Base-by-base conservation (phyloP, 768 basidiomycete species). In the Tylopilus intermedius region DNA sequence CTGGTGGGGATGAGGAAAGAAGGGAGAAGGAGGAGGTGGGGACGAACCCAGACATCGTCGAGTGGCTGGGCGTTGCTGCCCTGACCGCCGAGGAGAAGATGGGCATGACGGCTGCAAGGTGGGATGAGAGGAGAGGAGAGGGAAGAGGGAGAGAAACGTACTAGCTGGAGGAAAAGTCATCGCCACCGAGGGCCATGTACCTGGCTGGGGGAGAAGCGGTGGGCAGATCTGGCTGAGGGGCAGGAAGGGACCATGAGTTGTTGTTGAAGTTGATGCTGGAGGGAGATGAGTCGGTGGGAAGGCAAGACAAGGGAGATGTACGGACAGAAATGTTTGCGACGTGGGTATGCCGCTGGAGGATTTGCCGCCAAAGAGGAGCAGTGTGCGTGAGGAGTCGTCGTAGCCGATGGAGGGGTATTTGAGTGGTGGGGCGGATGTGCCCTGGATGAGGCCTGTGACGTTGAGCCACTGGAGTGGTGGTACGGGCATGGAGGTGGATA, bases 161-260 rank as follows among this genome's bases (percentile, higher is more conserved):
- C 88, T 90, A 87, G 85, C 84, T 91, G 10, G 88, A 86, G 42
- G 88, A 89, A 57, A 79, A 79, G 71, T 91, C 90, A 21, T 73
- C 70, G 5, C 86, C 90, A 40, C 78, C 72, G 38, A 89, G 62
- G 27, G 84, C 81, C 38, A 79, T 78, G 67, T 80, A 84, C 64
- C 87, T 76, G 27, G 85, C 76, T 13, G 85, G 73, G 8, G 89
- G 89, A 7, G 67, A 67, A 0, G 62, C 62, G 22, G 64, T 55
- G n/a, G 68, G 68, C 7, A 84, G 76, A 66, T 71, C 75, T 11
- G 68, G 8, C 21, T 83, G 80, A 22, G 84, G 78, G 3, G 62
- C 60, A 5, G 86, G 86, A 10, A 61, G 66, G 10, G 75, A 73
- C 90, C 90, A 92, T 8, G 70, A 69, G 41, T 86, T 70, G 32